These are phyloP conservation scores for Macrocybe gigantea DNA, from an alignment of 768 basidiomycete genomes.

Conservation along the genomic window DNA sequence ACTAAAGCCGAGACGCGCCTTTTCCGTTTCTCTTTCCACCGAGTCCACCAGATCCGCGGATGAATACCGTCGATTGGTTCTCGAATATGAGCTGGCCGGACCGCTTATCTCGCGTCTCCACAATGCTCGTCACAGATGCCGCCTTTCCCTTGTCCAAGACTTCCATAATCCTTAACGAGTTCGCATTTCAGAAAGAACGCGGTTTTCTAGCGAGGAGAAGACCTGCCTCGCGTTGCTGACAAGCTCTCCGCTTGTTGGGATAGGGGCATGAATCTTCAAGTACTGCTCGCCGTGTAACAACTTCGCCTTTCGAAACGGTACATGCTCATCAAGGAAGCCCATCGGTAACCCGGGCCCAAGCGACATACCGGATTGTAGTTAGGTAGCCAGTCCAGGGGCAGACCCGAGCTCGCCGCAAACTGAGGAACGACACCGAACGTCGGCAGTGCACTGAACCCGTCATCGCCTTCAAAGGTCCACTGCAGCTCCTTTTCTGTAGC, in stretches of 20 bases:
- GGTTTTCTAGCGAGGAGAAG: background rate
- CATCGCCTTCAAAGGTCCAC: slow-evolving; percentile 88
- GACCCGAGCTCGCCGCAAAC: slow-evolving; percentile 61
- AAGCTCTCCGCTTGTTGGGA: slow-evolving; percentile 80
- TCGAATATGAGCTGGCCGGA: slow-evolving; percentile 83
- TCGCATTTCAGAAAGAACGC: background rate
- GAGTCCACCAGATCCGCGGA: slow-evolving; percentile 94
- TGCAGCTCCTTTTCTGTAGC: slow-evolving; percentile 90
- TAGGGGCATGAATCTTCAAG: slow-evolving; percentile 76
- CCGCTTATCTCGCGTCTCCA: slow-evolving; percentile 74
- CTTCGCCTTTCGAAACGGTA: slow-evolving; percentile 56
- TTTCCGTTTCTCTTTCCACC: slow-evolving; percentile 83
- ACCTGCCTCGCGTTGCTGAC: slow-evolving; percentile 66
- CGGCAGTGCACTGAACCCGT: slow-evolving; percentile 79
- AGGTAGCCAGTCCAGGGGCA: slow-evolving; percentile 83
- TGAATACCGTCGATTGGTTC: slow-evolving; percentile 87
- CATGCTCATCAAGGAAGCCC: background rate
- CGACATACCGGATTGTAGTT: slow-evolving; percentile 83
- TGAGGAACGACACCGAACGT: slow-evolving; percentile 97
- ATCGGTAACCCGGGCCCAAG: background rate
- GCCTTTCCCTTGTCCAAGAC: slow-evolving; percentile 92
- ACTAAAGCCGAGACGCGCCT: slow-evolving; percentile 35
- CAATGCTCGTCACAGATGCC: slow-evolving; percentile 76
- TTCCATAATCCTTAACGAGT: slow-evolving; percentile 53
- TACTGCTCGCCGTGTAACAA: slow-evolving; percentile 98